Evolutionary conservation across 139 green algal species (phyloP).

Genomic region (Mesotaenium endlicherianum): DNA sequence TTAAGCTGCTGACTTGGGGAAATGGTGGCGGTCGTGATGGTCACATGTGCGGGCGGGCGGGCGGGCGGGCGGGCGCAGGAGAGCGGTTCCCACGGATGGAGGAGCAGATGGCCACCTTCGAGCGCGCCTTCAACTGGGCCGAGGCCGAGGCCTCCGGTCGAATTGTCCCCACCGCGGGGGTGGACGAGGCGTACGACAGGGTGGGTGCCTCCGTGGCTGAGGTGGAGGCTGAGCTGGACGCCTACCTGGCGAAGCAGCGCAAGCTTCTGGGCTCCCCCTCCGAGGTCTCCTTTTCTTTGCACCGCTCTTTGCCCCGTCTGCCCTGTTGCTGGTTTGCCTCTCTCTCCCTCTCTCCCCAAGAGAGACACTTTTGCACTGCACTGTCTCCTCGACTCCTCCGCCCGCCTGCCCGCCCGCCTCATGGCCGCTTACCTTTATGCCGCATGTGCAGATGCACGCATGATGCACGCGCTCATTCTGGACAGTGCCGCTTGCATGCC

Average conservation of each 20-base stretch:
- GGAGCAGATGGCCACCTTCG: constrained; percentile 57
- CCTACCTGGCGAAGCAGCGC: constrained; percentile 44
- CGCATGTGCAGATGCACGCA: too few species aligned
- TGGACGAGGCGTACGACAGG: constrained; percentile 73
- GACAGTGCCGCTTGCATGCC: background rate
- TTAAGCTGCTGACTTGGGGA: too few species aligned
- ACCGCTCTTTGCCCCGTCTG: background rate
- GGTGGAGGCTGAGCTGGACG: constrained; percentile 62
- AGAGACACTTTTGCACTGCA: too few species aligned
- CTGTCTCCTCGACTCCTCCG: too few species aligned
- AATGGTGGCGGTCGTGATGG: too few species aligned
- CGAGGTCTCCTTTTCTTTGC: background rate
- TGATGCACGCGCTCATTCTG: too few species aligned
- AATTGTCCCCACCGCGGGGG: constrained; percentile 69
- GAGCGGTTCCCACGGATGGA: constrained; percentile 22
- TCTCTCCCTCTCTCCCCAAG: background rate
- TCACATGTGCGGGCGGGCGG: too few species aligned
- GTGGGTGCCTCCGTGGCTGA: constrained; percentile 45
- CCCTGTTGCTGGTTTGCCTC: background rate
- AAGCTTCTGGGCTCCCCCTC: constrained; percentile 7
- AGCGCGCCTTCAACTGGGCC: constrained; percentile 75
- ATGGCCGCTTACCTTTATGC: too few species aligned
- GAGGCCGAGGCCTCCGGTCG: constrained; percentile 70
- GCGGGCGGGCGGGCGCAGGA: background rate
- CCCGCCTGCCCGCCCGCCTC: too few species aligned